phyloP scores from a whole-genome alignment of 805 yeast genomes.

The Hagleromyces aurorensis region DNA sequence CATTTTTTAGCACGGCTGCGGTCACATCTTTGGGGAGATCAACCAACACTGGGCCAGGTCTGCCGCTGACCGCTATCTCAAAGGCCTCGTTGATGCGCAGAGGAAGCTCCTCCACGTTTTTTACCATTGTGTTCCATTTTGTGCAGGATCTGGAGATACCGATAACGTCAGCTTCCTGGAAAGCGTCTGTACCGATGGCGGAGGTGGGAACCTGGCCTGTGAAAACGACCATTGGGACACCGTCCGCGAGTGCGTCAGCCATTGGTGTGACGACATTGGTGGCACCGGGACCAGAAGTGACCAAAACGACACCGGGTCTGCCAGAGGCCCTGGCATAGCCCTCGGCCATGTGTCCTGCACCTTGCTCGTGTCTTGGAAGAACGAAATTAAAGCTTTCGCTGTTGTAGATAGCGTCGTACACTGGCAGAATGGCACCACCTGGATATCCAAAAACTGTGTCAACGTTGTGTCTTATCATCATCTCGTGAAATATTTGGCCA shows the following conservation, averaged over 20 bases:
- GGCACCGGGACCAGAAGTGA: conserved; percentile 99
- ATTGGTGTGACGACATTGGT: conserved; percentile 97
- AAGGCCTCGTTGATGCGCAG: conserved; percentile 95
- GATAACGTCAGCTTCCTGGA: conserved; percentile 97
- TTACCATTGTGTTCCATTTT: conserved; percentile 99
- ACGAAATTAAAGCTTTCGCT: conserved; percentile 84
- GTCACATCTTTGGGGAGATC: conserved; percentile 98
- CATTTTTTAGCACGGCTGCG: conserved; percentile 75
- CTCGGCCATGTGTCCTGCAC: conserved; percentile 99
- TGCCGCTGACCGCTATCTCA: conserved; percentile 89
- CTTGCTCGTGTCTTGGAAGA: conserved; percentile 95
- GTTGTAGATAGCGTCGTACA: conserved; percentile 92
- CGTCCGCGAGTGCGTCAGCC: conserved; percentile 96
- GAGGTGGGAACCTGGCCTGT: conserved; percentile 95
- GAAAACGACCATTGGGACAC: conserved; percentile 94
- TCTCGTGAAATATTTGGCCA: conserved; percentile 96
- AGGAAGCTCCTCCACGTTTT: conserved; percentile 88
- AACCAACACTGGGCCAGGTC: conserved; percentile 98
- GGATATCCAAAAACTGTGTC: conserved; percentile 97
- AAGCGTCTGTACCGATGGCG: conserved; percentile 96
- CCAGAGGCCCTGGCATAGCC: conserved; percentile 95
- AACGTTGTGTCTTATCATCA: conserved; percentile 94
- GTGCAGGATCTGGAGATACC: conserved; percentile 97
- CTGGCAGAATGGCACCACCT: conserved; percentile 98
- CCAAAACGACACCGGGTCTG: conserved; percentile 95